Percentiles rank a stretch among this genome's conserved stretches.
These are phyloP conservation scores for Typha latifolia DNA, from an alignment of 176 grass and related monocot species.

Conservation along the genomic window DNA sequence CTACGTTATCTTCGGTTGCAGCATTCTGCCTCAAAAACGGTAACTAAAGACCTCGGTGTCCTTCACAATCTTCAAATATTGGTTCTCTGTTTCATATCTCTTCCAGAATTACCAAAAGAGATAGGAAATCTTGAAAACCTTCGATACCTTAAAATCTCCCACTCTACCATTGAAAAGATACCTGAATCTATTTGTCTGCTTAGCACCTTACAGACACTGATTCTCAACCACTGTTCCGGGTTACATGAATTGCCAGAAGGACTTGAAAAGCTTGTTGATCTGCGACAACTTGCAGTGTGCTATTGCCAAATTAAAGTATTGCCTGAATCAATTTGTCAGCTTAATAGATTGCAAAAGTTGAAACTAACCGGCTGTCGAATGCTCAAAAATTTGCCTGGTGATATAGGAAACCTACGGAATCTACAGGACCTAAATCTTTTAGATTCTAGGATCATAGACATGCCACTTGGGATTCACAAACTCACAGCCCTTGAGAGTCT, in stretches of 20 bases:
- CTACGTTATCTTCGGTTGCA: constrained; percentile 1
- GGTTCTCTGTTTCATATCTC: neutral
- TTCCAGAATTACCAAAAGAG: constrained; percentile 1
- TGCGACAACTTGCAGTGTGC: neutral
- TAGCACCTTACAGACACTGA: constrained; percentile 1
- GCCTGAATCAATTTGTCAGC: too few relatives aligned
- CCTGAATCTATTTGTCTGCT: constrained; percentile 19
- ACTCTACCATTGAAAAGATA: neutral
- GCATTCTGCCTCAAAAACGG: neutral
- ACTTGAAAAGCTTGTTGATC: neutral
- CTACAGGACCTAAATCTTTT: too few relatives aligned
- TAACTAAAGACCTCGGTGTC: neutral
- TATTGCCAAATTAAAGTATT: neutral
- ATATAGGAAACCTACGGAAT: too few relatives aligned
- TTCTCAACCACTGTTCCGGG: neutral
- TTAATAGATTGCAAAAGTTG: too few relatives aligned
- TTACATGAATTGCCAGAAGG: constrained; percentile 4
- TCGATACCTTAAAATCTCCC: too few relatives aligned
- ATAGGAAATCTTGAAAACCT: too few relatives aligned
- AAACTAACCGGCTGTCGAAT: too few relatives aligned
- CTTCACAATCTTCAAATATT: constrained; percentile 12
- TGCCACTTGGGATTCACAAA: too few relatives aligned
- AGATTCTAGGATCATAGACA: too few relatives aligned
- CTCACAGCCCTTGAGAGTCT: too few relatives aligned
- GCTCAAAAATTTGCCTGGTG: too few relatives aligned